These are phyloP conservation scores for Podila horticola DNA, from an alignment of 192 early-diverging fungal genomes.

Conservation along the genomic window DNA sequence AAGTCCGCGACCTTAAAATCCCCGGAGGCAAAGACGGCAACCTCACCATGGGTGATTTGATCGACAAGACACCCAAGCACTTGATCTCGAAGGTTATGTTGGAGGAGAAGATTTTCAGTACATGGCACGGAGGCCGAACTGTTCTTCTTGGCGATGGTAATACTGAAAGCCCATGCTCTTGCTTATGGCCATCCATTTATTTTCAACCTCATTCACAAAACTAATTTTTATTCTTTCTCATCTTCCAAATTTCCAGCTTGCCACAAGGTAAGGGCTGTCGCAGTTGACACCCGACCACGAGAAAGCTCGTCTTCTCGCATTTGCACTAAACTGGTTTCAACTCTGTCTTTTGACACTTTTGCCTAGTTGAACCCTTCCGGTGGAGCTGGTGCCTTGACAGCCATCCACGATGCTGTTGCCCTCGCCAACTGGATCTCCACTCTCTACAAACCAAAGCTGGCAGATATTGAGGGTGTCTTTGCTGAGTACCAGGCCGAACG, in stretches of 20 bases:
- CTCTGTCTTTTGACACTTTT: background rate
- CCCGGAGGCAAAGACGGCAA: background rate
- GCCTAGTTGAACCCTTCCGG: conserved; percentile 2
- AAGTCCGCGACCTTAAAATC: background rate
- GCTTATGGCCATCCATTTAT: too few species aligned
- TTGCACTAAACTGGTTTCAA: too few species aligned
- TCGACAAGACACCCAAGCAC: background rate
- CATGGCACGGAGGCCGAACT: background rate
- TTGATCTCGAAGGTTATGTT: conserved; percentile 6
- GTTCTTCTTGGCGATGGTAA: conserved; percentile 9
- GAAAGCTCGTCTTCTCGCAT: too few species aligned
- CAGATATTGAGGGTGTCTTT: background rate
- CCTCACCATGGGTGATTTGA: background rate
- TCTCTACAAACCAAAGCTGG: background rate
- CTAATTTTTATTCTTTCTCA: background rate
- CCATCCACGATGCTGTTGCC: conserved; percentile 1
- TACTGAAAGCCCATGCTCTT: too few species aligned
- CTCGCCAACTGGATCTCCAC: conserved; percentile 8
- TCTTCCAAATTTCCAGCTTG: background rate
- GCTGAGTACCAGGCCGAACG: background rate
- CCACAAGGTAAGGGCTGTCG: background rate
- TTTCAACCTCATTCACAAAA: too few species aligned
- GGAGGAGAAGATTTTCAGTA: conserved; percentile 7
- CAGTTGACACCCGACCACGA: too few species aligned
- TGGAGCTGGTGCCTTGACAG: background rate